Evolutionary conservation across 2,329 filamentous ascomycete species (phyloP), one percentile per base, ranked within the genome.

Genomic region (Calonectria montana): DNA sequence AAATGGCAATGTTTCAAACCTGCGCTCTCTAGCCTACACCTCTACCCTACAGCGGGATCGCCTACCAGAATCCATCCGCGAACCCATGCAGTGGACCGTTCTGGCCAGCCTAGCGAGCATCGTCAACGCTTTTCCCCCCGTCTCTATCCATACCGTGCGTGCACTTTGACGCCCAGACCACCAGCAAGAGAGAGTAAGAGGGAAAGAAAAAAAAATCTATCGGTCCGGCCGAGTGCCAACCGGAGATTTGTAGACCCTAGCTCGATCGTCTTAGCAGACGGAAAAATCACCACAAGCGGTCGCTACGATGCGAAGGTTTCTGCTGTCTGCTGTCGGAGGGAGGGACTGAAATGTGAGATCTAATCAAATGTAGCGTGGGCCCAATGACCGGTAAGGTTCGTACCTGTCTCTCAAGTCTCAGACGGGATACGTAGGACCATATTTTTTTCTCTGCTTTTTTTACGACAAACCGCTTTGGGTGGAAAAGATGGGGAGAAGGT

Each of bases 271-370:
- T 18, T 10, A 55, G 50, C n/a, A 31, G 4, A 21, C 50, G 50
- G 50, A 55, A 55, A 55, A 55, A 55, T 55, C 31, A 55, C n/a
- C 50, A 35, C n/a, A 31, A 55, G 50, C 50, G 50, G 50, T n/a
- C 50, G 50, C 50, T 55, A 55, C 50, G 50, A 55, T 55, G 50
- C 50, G 50, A 55, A 55, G 50, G 50, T 55, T 55, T 55, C 29
- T 29, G 29, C 50, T 29, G 50, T 55, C 50, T 55, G 29, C 29
- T 23, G 29, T 31, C 31, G 29, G 29, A 35, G 27, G 50, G 48
- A n/a, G n/a, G 29, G 29, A n/a, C 50, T 55, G 7, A 55, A 55
- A 55, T 35, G 50, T 55, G 50, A 55, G 50, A 55, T 55, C 50
- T 55, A 55, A 55, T 55, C 29, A 55, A 55, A 55, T 9, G 50